Percentiles rank a stretch among this genome's conserved stretches.
Evolutionary conservation across 2,329 filamentous ascomycete genomes (phyloP).

Genomic region (Clarireedia hainanense): DNA sequence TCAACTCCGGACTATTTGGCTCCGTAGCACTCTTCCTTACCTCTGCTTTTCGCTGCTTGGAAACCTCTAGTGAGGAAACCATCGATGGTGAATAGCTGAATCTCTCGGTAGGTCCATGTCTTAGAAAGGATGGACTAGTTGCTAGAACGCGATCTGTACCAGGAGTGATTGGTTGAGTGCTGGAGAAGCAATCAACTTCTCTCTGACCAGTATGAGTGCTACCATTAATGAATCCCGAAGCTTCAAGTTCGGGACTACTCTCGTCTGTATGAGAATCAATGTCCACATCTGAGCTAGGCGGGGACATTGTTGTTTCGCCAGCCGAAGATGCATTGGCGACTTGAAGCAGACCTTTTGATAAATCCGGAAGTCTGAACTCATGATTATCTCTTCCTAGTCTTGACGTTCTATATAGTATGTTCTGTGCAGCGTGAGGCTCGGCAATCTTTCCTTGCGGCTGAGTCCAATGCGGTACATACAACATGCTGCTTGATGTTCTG

Average conservation of each 20-base stretch:
- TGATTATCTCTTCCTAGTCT: conserved; percentile 6
- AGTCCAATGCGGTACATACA: conserved; percentile 10
- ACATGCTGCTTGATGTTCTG: conserved; percentile 16
- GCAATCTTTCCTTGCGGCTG: conserved; percentile 9
- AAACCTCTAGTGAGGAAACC: neutral
- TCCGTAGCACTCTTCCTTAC: conserved; percentile 1
- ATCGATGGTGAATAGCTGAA: conserved; percentile 5
- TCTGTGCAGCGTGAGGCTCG: conserved; percentile 12
- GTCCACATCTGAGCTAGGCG: conserved; percentile 23
- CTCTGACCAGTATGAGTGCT: neutral
- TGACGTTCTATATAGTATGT: conserved; percentile 14
- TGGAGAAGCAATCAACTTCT: conserved; percentile 24
- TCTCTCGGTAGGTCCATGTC: conserved; percentile 8
- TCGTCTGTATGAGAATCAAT: conserved; percentile 27
- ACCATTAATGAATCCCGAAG: conserved; percentile 6
- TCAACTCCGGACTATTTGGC: conserved; percentile 18
- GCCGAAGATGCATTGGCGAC: conserved; percentile 22
- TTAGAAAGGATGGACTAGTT: conserved; percentile 17
- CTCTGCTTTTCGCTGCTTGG: neutral
- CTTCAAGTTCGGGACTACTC: conserved; percentile 19
- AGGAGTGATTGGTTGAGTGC: conserved; percentile 23
- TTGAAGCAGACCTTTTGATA: conserved; percentile 8
- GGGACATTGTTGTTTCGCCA: conserved; percentile 24
- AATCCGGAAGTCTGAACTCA: conserved; percentile 11
- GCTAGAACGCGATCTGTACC: conserved; percentile 24